Evolutionary conservation across 2,329 filamentous ascomycete species (phyloP).

Genomic region (Neofusicoccum parvum): DNA sequence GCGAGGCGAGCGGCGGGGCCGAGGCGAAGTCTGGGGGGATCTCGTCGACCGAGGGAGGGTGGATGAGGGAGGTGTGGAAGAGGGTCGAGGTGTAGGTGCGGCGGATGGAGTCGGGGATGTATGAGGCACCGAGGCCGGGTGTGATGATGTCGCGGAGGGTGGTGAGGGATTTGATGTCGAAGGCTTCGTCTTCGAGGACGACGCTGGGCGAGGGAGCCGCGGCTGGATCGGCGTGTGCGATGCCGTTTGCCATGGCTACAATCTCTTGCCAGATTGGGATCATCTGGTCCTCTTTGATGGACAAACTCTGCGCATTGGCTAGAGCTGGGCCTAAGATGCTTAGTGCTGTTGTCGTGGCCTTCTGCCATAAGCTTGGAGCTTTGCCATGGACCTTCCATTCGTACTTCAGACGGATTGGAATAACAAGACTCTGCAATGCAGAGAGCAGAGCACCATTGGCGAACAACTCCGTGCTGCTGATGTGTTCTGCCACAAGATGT

Average conservation of each 20-base stretch:
- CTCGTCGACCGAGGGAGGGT: constrained; percentile 56
- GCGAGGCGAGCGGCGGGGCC: constrained; percentile 57
- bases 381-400: constrained; percentile 72
- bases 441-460: constrained; percentile 65
- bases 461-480: constrained; percentile 68
- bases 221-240: constrained; percentile 43
- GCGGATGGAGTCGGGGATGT: constrained; percentile 68
- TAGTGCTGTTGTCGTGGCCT: constrained; percentile 72
- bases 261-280: constrained; percentile 65
- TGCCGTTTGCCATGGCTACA: constrained; percentile 38
- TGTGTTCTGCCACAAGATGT: constrained; percentile 60
- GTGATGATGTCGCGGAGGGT: constrained; percentile 72
- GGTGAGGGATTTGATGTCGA: constrained; percentile 76
- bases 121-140: constrained; percentile 67
- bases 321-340: constrained; percentile 69
- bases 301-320: constrained; percentile 41
- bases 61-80: constrained; percentile 81
- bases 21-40: neutral
- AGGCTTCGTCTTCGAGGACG: constrained; percentile 65
- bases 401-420: constrained; percentile 79
- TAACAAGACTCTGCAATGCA: constrained; percentile 67
- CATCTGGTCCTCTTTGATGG: constrained; percentile 39
- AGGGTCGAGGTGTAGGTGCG: constrained; percentile 72
- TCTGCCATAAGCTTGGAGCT: constrained; percentile 73
- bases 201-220: constrained; percentile 39